These are phyloP conservation scores for Lachnum nothofagi DNA, from an alignment of 2,329 filamentous ascomycete species.

Conservation along the genomic window DNA sequence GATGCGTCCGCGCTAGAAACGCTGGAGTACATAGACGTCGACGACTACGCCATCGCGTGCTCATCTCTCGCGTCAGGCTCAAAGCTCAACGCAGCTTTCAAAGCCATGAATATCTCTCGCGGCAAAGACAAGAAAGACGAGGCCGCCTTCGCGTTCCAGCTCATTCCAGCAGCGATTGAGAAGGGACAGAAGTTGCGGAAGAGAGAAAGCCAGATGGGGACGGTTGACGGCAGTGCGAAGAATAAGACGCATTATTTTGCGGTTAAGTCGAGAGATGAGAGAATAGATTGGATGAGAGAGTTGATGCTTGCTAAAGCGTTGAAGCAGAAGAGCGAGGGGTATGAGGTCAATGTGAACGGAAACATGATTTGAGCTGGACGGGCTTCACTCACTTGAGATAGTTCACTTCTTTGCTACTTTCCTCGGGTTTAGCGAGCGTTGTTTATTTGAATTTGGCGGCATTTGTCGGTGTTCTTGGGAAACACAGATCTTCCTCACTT, in stretches of 20 bases:
- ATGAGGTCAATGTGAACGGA: constrained; percentile 76
- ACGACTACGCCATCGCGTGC: constrained; percentile 84
- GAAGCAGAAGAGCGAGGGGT: constrained; percentile 78
- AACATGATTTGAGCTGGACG: constrained; percentile 55
- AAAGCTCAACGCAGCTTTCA: constrained; percentile 85
- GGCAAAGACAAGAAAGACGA: constrained; percentile 48
- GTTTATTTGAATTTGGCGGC: neutral
- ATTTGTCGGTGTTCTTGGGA: neutral
- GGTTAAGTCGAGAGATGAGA: constrained; percentile 77
- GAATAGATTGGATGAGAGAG: constrained; percentile 97
- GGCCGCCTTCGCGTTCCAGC: constrained; percentile 76
- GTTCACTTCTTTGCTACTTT: neutral
- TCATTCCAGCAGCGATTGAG: constrained; percentile 55
- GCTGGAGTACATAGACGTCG: constrained; percentile 77
- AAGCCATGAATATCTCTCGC: constrained; percentile 62
- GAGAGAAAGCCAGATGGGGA: constrained; percentile 32
- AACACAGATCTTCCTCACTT: neutral
- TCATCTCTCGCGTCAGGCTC: constrained; percentile 64
- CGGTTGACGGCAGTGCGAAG: constrained; percentile 48
- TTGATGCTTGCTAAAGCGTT: constrained; percentile 85
- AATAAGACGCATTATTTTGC: constrained; percentile 92
- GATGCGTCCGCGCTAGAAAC: constrained; percentile 49
- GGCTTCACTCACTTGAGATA: neutral
- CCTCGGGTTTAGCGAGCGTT: neutral
- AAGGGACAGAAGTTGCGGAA: constrained; percentile 46